Evolutionary conservation across 1,284 basidiomycete species (phyloP).

Genomic region (Schizophyllum amplum): DNA sequence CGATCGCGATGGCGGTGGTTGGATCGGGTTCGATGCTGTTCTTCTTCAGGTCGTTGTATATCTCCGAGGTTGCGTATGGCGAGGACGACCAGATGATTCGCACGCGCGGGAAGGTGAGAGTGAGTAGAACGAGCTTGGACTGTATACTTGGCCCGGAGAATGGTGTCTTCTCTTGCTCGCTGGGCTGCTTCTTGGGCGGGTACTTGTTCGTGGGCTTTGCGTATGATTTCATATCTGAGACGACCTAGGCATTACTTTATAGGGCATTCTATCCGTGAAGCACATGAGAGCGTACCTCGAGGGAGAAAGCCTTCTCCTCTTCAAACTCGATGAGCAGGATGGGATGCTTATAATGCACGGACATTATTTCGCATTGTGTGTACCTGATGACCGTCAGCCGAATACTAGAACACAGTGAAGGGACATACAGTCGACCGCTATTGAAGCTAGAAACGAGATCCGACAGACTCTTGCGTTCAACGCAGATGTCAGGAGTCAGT

Average conservation of each 20-base stretch:
- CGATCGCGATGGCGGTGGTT: conserved; percentile 65
- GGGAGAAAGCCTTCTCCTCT: conserved; percentile 90
- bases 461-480: conserved; percentile 91
- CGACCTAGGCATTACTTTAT: conserved; percentile 30
- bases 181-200: conserved; percentile 37
- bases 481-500: conserved; percentile 89
- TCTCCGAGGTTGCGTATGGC: conserved; percentile 85
- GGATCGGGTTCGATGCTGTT: conserved; percentile 81
- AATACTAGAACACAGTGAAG: neutral
- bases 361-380: conserved; percentile 97
- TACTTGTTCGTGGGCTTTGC: conserved; percentile 51
- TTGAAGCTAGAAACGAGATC: conserved; percentile 92
- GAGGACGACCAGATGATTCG: conserved; percentile 97
- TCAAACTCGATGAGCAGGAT: conserved; percentile 98
- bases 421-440: conserved; percentile 81
- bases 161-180: conserved; percentile 32
- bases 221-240: conserved; percentile 56
- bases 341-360: conserved; percentile 90
- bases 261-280: neutral
- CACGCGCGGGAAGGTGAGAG: conserved; percentile 84
- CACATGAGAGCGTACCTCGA: conserved; percentile 51
- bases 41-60: conserved; percentile 90
- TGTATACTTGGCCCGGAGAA: conserved; percentile 51
- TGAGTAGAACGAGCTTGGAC: conserved; percentile 86
- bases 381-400: conserved; percentile 46